Base-by-base conservation (phyloP, 805 yeast species). In the Zygosaccharomyces lentus region DNA sequence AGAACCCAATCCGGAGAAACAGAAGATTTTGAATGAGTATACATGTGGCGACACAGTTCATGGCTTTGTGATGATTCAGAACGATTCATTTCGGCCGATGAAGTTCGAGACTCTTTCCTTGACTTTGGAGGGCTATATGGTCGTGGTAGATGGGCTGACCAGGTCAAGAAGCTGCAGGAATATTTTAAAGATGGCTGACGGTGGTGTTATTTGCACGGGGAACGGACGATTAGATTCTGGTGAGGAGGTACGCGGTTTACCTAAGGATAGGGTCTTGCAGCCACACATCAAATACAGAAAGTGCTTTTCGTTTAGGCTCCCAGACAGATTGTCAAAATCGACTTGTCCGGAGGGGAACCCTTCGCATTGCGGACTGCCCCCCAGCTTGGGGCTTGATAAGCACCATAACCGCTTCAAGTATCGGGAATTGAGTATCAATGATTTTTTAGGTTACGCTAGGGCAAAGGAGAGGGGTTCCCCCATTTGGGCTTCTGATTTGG, bases 71-170 rank as follows among this genome's bases (percentile, higher is more conserved):
- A 52, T 60, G 0, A 65, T 78, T 19, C 64, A 67, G 41, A 80
- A 79, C 53, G 63, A 54, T 5, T 61, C 76, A 2, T 45, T 58
- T 1, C 51, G 61, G 15, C 65, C 71, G 0, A 67, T 80, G 15
- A 73, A 74, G 4, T 81, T 80, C 55, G 82, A 80, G 49, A 77
- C 78, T 77, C 72, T 79, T 50, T 70, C 76, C 43, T 74, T 80
- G 8, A 68, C 80, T 2, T 66, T 81, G 25, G 84, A 80, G 55
- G 85, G 84, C 1, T 63, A 61, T 16, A 57, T 67, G 19, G 67
- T 69, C 3, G 46, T 64, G 0, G n/a, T 26, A 4, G 16, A 48
- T 48, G 15, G 61, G 59, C 37, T 37, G 40, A 10, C 39, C 42
- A 9, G 41, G 34, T 29, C 47, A 43, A 25, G 37, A 29, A 25